A percentile compares a stretch with the other conserved stretches of the same genome.
Conservation (phyloP, 768 basidiomycete genomes). For the Lactarius psammicola region DNA sequence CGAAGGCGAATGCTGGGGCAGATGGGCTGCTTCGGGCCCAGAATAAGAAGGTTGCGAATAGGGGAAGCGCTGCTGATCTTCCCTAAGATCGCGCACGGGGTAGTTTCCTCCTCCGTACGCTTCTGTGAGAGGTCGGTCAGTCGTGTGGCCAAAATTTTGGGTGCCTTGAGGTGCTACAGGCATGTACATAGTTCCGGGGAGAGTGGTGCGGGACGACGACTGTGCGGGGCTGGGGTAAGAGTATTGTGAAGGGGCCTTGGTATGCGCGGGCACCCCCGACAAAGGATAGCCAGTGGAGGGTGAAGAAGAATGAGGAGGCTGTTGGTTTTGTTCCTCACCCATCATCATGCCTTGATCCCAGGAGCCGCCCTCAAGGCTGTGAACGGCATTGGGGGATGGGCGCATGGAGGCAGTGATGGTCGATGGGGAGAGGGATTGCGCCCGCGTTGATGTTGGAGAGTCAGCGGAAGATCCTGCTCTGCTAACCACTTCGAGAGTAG, state of each 20-base stretch:
- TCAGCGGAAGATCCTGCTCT: slow-evolving; percentile 33
- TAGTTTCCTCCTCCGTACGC: slow-evolving; percentile 47
- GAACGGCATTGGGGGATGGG: slow-evolving; percentile 31
- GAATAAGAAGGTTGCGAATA: slow-evolving; percentile 53
- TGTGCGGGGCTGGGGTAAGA: slow-evolving; percentile 28
- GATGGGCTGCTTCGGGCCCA: slow-evolving; percentile 24
- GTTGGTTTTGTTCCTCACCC: slow-evolving; percentile 44
- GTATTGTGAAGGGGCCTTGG: slow-evolving; percentile 19
- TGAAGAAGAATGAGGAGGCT: slow-evolving; percentile 34
- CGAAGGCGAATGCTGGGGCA: slow-evolving; percentile 35
- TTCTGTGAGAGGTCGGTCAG: slow-evolving; percentile 50
- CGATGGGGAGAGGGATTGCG: slow-evolving; percentile 64
- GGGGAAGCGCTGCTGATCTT: slow-evolving; percentile 51
- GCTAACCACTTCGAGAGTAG: slow-evolving; percentile 27
- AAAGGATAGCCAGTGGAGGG: slow-evolving; percentile 37
- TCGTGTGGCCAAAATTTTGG: slow-evolving; percentile 47
- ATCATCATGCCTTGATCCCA: slow-evolving; percentile 59
- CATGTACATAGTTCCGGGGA: slow-evolving; percentile 44
- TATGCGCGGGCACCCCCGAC: slow-evolving; percentile 16
- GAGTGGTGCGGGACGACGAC: slow-evolving; percentile 43
- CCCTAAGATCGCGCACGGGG: slow-evolving; percentile 46
- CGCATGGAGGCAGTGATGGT: slow-evolving; percentile 49
- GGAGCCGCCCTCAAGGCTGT: slow-evolving; percentile 47
- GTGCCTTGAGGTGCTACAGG: slow-evolving; percentile 29
- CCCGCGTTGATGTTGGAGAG: slow-evolving; percentile 46